These are phyloP conservation scores for Capronia epimyces DNA, from an alignment of 2,329 filamentous ascomycete genomes.

Conservation along the genomic window DNA sequence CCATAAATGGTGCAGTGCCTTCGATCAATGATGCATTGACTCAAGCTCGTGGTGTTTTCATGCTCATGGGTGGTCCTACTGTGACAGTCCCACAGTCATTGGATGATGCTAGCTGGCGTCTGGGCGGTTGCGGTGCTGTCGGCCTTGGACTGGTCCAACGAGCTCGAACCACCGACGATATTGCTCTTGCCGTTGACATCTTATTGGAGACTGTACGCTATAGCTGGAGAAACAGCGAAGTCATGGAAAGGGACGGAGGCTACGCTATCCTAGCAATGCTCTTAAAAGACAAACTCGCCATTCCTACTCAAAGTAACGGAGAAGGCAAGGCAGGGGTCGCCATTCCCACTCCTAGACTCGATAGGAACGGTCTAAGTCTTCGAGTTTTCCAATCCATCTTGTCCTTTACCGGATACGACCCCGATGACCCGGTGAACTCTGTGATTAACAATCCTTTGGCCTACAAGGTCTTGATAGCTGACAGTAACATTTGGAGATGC, in stretches of 20 bases:
- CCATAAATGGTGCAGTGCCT: conserved; percentile 81
- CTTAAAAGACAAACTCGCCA: conserved; percentile 68
- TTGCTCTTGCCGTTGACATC: conserved; percentile 72
- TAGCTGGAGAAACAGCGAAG: conserved; percentile 96
- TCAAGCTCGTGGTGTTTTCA: conserved; percentile 70
- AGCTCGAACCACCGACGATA: conserved; percentile 63
- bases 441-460: conserved; percentile 94
- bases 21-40: conserved; percentile 84
- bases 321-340: conserved; percentile 19
- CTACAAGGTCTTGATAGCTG: conserved; percentile 84
- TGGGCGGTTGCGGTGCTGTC: conserved; percentile 84
- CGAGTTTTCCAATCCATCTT: conserved; percentile 71
- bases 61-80: conserved; percentile 77
- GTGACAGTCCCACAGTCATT: conserved; percentile 75
- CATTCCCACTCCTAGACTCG: conserved; percentile 35
- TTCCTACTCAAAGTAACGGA: conserved; percentile 11
- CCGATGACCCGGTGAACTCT: conserved; percentile 71
- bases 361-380: conserved; percentile 49
- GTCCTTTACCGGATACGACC: conserved; percentile 82
- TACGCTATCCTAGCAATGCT: conserved; percentile 83
- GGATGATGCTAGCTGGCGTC: conserved; percentile 86
- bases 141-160: conserved; percentile 78
- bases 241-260: conserved; percentile 93
- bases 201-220: conserved; percentile 79
- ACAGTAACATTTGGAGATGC: conserved; percentile 87